Base-by-base conservation (phyloP, 2,329 filamentous ascomycete species). In the Cadophora sp. region DNA sequence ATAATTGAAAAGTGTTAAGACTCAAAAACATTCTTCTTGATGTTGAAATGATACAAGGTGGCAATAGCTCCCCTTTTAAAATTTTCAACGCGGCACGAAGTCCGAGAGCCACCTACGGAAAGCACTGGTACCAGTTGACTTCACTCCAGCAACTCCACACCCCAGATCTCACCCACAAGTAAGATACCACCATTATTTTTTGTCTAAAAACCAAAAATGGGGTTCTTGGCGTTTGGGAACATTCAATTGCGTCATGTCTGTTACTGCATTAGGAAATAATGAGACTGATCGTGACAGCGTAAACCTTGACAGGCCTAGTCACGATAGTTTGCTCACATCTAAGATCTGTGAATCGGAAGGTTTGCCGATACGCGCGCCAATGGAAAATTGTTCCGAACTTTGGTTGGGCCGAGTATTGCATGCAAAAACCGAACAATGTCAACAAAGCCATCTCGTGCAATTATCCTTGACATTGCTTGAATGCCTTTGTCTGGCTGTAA, bases 281-380 rank as follows among this genome's bases (percentile, higher is more conserved):
- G 51, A 55, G 33, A 33, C 13, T 24, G 33, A 58, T 58, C 53
- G 18, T 39, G 53, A 58, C n/a, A 3, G 8, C 33, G n/a, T 18
- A 41, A 58, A 33, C 33, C 36, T 14, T 5, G 11, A 58, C 22
- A 41, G 53, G 53, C 33, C 24, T 58, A 58, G 53, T n/a, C 20
- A 4, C 20, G 2, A 20, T 30, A 6, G 11, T 13, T 1, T 20
- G 18, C 36, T 33, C 53, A 24, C 53, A 41, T n/a, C 22, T 36
- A 20, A 13, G 1, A 24, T 8, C 5, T 20, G 7, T 13, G 8
- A 14, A 22, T 1, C 36, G 53, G 53, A 58, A 58, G 53, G 53
- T 58, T 9, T 58, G 53, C 53, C 53, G 53, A 41, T 16, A 58
- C 22, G 53, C 53, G 53, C 33, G 20, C 53, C 53, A 58, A 58